Evolutionary conservation across 2,329 filamentous ascomycete species (phyloP).

Genomic region (Alternaria sp.): DNA sequence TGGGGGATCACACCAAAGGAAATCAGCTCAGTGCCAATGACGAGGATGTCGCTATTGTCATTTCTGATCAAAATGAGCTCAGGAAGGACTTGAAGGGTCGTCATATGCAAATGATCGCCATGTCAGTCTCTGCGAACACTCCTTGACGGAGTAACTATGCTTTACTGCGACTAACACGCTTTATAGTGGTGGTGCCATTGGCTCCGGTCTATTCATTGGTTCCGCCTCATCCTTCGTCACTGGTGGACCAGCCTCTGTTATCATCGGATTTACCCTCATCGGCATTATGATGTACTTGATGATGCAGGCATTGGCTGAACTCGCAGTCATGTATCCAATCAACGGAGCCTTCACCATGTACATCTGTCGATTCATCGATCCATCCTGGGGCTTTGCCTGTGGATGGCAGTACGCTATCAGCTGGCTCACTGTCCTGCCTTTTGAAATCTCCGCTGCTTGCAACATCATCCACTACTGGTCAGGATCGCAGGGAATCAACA

Average conservation of each 20-base stretch:
- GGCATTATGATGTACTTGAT: conserved; percentile 28
- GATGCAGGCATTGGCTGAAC: conserved; percentile 54
- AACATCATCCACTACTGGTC: conserved; percentile 45
- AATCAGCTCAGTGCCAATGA: neutral
- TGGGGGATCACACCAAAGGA: neutral
- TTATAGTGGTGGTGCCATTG: conserved; percentile 61
- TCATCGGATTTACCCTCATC: conserved; percentile 13
- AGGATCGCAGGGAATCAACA: conserved; percentile 9
- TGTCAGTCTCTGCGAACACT: conserved; percentile 32
- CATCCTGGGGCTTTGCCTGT: conserved; percentile 51
- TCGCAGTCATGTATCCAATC: conserved; percentile 54
- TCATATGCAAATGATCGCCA: conserved; percentile 68
- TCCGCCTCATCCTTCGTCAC: conserved; percentile 50
- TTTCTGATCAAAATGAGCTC: conserved; percentile 5
- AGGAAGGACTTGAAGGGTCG: conserved; percentile 51
- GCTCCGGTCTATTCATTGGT: conserved; percentile 67
- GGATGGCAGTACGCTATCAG: conserved; percentile 48
- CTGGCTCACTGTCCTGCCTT: conserved; percentile 45
- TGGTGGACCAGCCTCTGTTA: conserved; percentile 25
- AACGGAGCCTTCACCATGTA: conserved; percentile 54
- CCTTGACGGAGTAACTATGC: neutral
- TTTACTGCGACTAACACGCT: neutral
- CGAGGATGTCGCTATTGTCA: neutral
- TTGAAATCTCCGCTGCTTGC: conserved; percentile 47
- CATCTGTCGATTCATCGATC: conserved; percentile 54